These are phyloP conservation scores for Xylariaceae sp. DNA, from an alignment of 2,329 filamentous ascomycete species.

Conservation along the genomic window DNA sequence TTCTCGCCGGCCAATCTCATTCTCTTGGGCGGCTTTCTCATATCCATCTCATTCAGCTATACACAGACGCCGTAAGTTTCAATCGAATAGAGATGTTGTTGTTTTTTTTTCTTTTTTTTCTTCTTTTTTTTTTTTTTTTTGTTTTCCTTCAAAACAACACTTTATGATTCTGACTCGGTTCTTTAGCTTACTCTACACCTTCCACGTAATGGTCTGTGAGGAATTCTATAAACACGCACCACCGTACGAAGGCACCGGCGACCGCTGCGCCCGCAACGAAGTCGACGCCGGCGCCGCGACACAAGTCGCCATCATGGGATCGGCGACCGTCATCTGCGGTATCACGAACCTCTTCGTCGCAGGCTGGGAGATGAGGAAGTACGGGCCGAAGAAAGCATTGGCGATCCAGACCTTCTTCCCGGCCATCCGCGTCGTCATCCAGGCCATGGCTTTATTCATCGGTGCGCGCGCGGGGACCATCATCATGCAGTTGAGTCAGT, in stretches of 20 bases:
- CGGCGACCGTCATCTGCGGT: conserved; percentile 60
- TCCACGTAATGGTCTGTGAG: conserved; percentile 65
- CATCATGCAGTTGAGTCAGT: conserved; percentile 60
- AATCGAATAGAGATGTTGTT: background rate
- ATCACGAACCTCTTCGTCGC: conserved; percentile 62
- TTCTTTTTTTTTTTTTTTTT: too few relatives aligned
- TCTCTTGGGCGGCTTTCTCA: conserved; percentile 21
- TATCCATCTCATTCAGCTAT: conserved; percentile 22
- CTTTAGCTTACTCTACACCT: conserved; percentile 52
- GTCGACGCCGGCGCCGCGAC: conserved; percentile 58
- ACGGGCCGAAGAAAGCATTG: conserved; percentile 57
- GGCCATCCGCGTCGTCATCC: conserved; percentile 54
- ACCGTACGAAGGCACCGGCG: conserved; percentile 40
- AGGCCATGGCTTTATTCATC: conserved; percentile 56
- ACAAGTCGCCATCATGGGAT: conserved; percentile 56
- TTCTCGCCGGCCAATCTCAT: conserved; percentile 15
- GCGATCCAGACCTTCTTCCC: conserved; percentile 59
- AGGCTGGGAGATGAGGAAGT: conserved; percentile 59
- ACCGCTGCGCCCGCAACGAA: conserved; percentile 53
- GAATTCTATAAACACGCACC: conserved; percentile 57
- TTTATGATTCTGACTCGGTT: too few relatives aligned
- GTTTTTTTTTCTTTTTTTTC: background rate
- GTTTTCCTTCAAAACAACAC: too few relatives aligned
- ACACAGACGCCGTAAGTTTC: conserved; percentile 24
- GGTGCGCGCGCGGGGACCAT: conserved; percentile 55